Base-by-base conservation (phyloP, 768 basidiomycete genomes). In the Boletus patriciae region DNA sequence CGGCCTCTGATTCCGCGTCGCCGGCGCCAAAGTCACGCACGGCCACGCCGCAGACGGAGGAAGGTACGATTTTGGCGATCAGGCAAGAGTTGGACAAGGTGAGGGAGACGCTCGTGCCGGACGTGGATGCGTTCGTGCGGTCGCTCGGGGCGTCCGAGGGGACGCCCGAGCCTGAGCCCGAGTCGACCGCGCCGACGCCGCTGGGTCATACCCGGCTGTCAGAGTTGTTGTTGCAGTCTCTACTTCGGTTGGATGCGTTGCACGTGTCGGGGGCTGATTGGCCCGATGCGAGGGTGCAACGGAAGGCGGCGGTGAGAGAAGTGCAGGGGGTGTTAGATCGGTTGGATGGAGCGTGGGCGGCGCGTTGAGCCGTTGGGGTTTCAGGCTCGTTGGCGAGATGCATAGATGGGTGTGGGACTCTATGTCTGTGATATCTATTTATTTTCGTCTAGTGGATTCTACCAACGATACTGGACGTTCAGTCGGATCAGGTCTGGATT, bases 181-280 rank as follows among this genome's bases (percentile, higher is more conserved):
- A 37, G 36, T 31, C 50, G 7, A 13, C 3, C 4, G 27, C 43
- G n/a, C 54, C 63, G 21, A 65, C 66, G 11, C 49, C 64, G 40
- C 0, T 60, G n/a, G 79, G 81, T 52, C 83, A 85, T 60, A 73
- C 75, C 13, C 74, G 90, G 18, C 74, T 98, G 50, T 85, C 82
- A 25, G 96, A 98, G 73, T 73, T 92, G 54, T 79, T 98, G 25
- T 79, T 97, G 25, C 94, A 97, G 69, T 80, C 85, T n/a, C 77
- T 98, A 27, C 80, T 98, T 19, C 84, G 90, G 48, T 76, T 98
- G 34, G 96, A 98, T 65, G 90, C 88, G 48, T 79, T 97, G 64
- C 74, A 77, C 40, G 46, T 66, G 37, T 79, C 92, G 19, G 88
- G 92, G 44, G 76, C 77, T 37, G 81, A 84, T 48, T 97, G 93